Evolutionary conservation across 768 basidiomycete genomes (phyloP), one percentile per base, ranked within the genome.

Genomic region (Tylopilus subfusipes): DNA sequence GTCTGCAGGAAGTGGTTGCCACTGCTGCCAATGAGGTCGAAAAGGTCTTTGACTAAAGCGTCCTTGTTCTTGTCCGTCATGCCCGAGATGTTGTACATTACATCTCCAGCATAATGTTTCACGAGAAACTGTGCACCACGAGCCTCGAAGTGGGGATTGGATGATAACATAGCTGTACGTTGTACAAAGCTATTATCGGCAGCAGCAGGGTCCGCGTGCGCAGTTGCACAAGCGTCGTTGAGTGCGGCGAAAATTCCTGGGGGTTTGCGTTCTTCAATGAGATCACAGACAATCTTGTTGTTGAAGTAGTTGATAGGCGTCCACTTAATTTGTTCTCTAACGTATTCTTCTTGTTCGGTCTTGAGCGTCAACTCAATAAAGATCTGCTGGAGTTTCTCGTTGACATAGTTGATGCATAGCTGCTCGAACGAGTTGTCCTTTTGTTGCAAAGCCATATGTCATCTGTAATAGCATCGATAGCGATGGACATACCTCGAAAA

Each of bases 1-100:
- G 77, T 76, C 65, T 94, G 93, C 56, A 99, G 66, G 79, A 98
- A 99, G 42, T 80, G 74, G 66, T 98, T 95, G 14, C 81, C 76
- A 60, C 90, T 93, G 42, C 77, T 75, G 7, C 83, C 89, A 52
- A 98, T 78, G 42, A 98, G 81, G 63, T 99, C 96, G 52, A 98
- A 77, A 18, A 98, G 75, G 67, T 98, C 97, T 70, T 98, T 98
- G 72, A 94, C 81, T 48, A 99, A 78, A 1, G 93, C 84, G 65
- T 99, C 97, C 79, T 99, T 99, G 78, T 99, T 99, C 81, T 99
- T 99, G 74, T 99, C 97, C 16, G 97, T 98, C 96, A 99, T 99
- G 3, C 97, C 97, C 8, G 88, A 69, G 13, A 98, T 86, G 58
- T 95, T 97, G 76, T 99, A 99, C 84, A 93, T 90, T 57, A 99